Evolutionary conservation across 2,329 filamentous ascomycete species (phyloP).

Genomic region (Fusarium sp.): DNA sequence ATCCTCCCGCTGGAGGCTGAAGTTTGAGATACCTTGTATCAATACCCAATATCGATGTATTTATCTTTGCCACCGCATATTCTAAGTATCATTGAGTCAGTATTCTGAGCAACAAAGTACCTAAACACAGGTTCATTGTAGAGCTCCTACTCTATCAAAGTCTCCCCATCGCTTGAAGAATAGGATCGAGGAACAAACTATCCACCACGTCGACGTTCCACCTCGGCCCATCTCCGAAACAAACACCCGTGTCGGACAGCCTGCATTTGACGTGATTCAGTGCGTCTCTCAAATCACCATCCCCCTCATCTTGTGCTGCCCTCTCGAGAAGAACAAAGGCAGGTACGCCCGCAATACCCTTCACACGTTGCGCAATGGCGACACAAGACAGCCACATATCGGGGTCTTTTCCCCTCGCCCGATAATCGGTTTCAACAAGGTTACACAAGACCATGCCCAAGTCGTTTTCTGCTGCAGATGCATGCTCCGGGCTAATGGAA

Average conservation of each 20-base stretch:
- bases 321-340: conserved; percentile 13
- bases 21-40: not conserved
- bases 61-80: not conserved
- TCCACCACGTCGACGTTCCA: conserved; percentile 15
- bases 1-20: not conserved
- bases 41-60: not conserved
- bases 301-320: conserved; percentile 3
- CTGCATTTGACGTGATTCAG: conserved; percentile 5
- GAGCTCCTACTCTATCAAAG: not conserved
- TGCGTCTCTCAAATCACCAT: not conserved
- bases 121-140: not conserved
- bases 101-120: not conserved
- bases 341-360: not conserved
- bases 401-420: conserved; percentile 10
- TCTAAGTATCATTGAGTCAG: not conserved
- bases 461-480: conserved; percentile 21
- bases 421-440: conserved; percentile 21
- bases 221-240: conserved; percentile 30
- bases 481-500: conserved; percentile 15
- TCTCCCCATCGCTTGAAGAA: not conserved
- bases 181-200: not conserved
- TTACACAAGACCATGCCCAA: conserved; percentile 11
- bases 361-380: conserved; percentile 15
- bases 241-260: conserved; percentile 19
- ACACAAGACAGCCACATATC: conserved; percentile 19